Base-by-base conservation (phyloP, 2,329 filamentous ascomycete species). In the Parafenestella ontariensis region DNA sequence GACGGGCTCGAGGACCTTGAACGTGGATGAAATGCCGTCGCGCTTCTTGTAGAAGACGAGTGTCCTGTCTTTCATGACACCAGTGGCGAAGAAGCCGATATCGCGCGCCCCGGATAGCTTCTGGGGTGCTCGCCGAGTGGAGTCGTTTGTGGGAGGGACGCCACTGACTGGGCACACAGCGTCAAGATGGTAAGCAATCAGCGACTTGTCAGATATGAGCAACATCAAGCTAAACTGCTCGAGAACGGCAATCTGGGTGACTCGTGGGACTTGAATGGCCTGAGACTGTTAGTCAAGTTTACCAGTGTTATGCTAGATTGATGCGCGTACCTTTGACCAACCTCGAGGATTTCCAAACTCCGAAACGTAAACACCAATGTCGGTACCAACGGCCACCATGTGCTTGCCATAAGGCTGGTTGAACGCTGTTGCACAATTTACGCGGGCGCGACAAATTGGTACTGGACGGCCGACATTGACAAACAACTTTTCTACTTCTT, bases 31-130 rank as follows among this genome's bases (percentile, higher is more conserved):
- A 57, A 97, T 83, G 24, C 89, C 89, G 73, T 98, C 95, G 58
- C 92, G 91, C 74, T 96, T 96, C 79, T 98, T 98, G 84, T 98
- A 99, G 75, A 99, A 94, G 24, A 99, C 87, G 7, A 99, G 81
- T 62, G 90, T 93, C 7, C 95, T 87, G 57, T 99, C 95, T 81
- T 99, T 99, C 93, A 99, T 97, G 55, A 90, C 87, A 9, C 94
- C 95, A 1, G 92, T 95, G 15, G 92, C 91, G 74, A 99, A 99
- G 82, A 98, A 99, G 13, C 93, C 91, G 18, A 99, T 93, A 71
- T 99, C 95, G 72, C 95, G 91, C 61, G 89, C 90, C 24, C 89
- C 88, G 2, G 88, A 90, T 29, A 99, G 83, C 66, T 94, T 92
- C 73, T 98, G 94, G 0, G 95, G 95, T n/a, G 95, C 92, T 59